A percentile compares a stretch with the other conserved stretches of the same genome.
phyloP scores from a whole-genome alignment of 495 filamentous ascomycete species.

The Mycothermus thermophilus region DNA sequence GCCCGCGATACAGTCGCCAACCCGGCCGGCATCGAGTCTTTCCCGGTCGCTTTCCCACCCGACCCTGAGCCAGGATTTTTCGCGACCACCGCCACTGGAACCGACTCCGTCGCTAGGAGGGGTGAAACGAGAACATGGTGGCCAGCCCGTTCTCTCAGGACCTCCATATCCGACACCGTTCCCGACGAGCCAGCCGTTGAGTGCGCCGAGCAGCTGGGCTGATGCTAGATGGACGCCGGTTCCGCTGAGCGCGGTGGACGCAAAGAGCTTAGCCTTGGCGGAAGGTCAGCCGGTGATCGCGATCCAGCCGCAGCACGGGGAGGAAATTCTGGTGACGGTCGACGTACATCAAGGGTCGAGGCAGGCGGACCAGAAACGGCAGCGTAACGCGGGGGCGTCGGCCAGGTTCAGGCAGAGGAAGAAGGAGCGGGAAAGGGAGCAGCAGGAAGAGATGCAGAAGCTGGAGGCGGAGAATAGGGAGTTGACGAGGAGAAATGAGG shows the following conservation, averaged over 20 bases:
- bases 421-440: conserved; percentile 77
- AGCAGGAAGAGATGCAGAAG: conserved; percentile 48
- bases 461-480: conserved; percentile 45
- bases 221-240: conserved; percentile 23
- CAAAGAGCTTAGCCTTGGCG: conserved; percentile 22
- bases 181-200: conserved; percentile 11
- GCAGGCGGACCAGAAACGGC: conserved; percentile 78
- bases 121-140: conserved; percentile 11
- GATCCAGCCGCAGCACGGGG: conserved; percentile 28
- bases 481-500: conserved; percentile 29
- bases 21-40: conserved; percentile 19
- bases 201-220: conserved; percentile 10
- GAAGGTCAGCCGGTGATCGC: conserved; percentile 29
- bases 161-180: conserved; percentile 14
- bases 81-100: too few species aligned
- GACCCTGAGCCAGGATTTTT: conserved; percentile 16
- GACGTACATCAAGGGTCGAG: conserved; percentile 71
- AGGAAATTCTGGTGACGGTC: conserved; percentile 47
- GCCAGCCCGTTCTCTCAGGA: conserved; percentile 14
- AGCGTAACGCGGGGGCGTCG: conserved; percentile 87
- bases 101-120: too few species aligned
- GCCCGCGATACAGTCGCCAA: conserved; percentile 19
- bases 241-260: conserved; percentile 7
- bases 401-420: conserved; percentile 75
- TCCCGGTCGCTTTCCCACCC: conserved; percentile 30